Evolutionary conservation across 1,284 basidiomycete genomes (phyloP).

Genomic region (Ganoderma multipileum): DNA sequence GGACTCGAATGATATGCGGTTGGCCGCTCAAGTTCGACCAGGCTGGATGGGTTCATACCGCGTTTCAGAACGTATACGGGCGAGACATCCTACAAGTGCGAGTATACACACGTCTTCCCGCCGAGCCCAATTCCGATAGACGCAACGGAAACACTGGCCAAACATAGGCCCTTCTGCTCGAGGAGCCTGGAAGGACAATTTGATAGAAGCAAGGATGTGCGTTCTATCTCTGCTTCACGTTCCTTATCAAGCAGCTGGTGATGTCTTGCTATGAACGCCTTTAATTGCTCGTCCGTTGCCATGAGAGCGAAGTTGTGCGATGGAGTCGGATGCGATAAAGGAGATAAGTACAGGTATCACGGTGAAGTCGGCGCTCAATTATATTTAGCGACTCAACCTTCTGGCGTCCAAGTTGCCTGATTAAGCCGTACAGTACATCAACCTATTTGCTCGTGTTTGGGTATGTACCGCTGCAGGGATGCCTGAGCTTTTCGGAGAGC

Average conservation of each 20-base stretch:
- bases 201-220: constrained; percentile 81
- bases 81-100: not conserved
- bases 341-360: no score
- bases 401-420: not conserved
- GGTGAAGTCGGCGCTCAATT: not conserved
- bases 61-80: not conserved
- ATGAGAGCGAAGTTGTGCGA: constrained; percentile 20
- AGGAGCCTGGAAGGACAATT: constrained; percentile 87
- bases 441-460: no score
- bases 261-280: constrained; percentile 77
- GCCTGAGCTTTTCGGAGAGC: no score
- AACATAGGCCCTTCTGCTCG: constrained; percentile 86
- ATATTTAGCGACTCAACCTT: not conserved
- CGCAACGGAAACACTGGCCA: constrained; percentile 77
- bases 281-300: constrained; percentile 50
- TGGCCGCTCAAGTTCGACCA: constrained; percentile 88
- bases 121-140: constrained; percentile 84
- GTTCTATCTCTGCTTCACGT: constrained; percentile 83
- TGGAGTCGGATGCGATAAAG: not conserved
- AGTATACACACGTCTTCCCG: constrained; percentile 79
- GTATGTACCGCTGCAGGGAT: no score
- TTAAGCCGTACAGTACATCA: no score
- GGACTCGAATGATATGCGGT: constrained; percentile 78
- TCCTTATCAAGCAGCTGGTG: constrained; percentile 73
- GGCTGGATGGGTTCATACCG: constrained; percentile 54